phyloP scores from a whole-genome alignment of 192 early-diverging fungal genomes.

The Entomortierella lignicola region DNA sequence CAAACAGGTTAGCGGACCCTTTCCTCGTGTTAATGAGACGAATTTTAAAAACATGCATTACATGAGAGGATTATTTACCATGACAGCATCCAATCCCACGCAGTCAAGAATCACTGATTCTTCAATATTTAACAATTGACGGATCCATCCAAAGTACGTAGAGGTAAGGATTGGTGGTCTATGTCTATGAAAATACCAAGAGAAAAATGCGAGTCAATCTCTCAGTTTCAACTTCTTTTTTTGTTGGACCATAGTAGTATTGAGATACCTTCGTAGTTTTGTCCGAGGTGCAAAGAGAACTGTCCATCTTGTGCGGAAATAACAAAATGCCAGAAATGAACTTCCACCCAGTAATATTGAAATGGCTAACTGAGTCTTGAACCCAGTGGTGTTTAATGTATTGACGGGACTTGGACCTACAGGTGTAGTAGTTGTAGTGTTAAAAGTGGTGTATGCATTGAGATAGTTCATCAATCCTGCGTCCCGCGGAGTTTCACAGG shows the following conservation, averaged over 20 bases:
- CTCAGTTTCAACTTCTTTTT: neutral
- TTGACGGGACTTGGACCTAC: neutral
- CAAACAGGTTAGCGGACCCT: neutral
- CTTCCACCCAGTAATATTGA: slow-evolving; percentile 22
- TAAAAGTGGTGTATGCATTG: too few species aligned
- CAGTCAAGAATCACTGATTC: slow-evolving; percentile 60
- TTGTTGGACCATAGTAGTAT: neutral
- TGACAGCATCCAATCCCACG: slow-evolving; percentile 68
- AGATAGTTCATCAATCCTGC: too few species aligned
- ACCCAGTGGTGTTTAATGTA: slow-evolving; percentile 28
- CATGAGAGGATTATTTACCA: slow-evolving; percentile 49
- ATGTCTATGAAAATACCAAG: slow-evolving; percentile 43
- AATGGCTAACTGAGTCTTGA: slow-evolving; percentile 54
- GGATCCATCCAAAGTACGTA: slow-evolving; percentile 66
- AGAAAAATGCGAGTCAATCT: neutral
- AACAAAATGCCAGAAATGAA: slow-evolving; percentile 54
- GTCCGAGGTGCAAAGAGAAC: slow-evolving; percentile 55
- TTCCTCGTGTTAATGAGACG: too few species aligned
- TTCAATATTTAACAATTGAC: slow-evolving; percentile 55
- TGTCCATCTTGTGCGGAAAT: slow-evolving; percentile 51
- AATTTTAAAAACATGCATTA: too few species aligned
- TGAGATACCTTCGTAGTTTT: slow-evolving; percentile 41
- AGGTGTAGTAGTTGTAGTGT: too few species aligned
- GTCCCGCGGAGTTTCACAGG: neutral
- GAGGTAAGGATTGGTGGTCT: slow-evolving; percentile 54